Evolutionary conservation across 805 yeast species (phyloP), one percentile per base, ranked within the genome.

Genomic region (Cephaloascus fragrans): DNA sequence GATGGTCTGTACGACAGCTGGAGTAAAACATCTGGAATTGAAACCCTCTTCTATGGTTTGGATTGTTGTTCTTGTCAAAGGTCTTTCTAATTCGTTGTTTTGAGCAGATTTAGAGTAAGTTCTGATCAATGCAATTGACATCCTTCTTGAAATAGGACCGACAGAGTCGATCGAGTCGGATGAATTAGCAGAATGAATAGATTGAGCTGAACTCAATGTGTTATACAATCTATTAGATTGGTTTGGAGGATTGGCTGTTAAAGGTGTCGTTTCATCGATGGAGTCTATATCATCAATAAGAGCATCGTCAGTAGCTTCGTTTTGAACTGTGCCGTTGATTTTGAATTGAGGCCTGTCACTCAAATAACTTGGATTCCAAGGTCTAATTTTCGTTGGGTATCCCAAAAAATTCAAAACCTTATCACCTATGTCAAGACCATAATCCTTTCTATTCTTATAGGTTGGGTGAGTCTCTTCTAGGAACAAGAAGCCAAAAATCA

Each of bases 401-500:
- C 62, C 62, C 15, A 55, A 18, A 10, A 39, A 6, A 9, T 34
- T 18, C 14, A 41, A 23, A 37, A 61, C 36, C 26, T 41, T 39
- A 43, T 71, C 75, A 23, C 79, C 79, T 10, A 63, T 18, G 19
- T 61, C 69, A 3, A 73, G 47, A 3, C 77, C 75, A 29, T 50
- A 43, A 48, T 76, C 80, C 39, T 57, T 59, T 37, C 62, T 55
- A 37, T 55, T 43, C 41, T 59, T 62, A 32, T 56, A 51, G 17
- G 52, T 48, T 14, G 59, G 66, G 45, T 71, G 76, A 3, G 80
- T 73, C 49, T 75, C 81, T 44, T 73, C 77, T 32, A 75, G 52
- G 44, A 74, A 74, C 34, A 76, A 57, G 36, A 69, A 47, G 3
- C 72, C 70, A 32, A 59, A 41, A 2, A 62, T 10, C 32, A 65